Evolutionary conservation across 768 basidiomycete genomes (phyloP), one percentile per base, ranked within the genome.

Genomic region (Cantharellus cinnabarinus): DNA sequence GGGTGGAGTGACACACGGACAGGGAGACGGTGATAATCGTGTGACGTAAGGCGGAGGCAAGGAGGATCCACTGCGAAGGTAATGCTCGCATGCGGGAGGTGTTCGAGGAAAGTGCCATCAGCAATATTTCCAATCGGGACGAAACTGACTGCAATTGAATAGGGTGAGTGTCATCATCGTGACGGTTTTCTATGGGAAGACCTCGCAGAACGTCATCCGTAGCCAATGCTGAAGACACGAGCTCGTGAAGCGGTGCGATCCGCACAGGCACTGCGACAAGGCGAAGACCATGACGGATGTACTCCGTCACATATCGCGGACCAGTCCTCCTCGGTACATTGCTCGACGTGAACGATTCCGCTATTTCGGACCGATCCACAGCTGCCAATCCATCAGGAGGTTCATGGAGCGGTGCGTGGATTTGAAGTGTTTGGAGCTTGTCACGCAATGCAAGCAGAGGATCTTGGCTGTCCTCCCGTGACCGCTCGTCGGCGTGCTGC

Each of bases 61-160:
- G 37, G 35, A 62, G 20, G 3, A 48, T 50, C 62, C 62, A 62
- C 3, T 7, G 5, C 42, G 54, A 35, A 4, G 41, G 29, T n/a
- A 62, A 14, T 0, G 20, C 40, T 44, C 61, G 54, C 39, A 62
- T 57, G 14, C 15, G 38, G 7, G 29, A 10, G 10, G 62, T 62
- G 41, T 62, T 52, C 4, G 62, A 42, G 39, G 55, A 42, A 41
- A 62, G 38, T 4, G 62, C 61, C 20, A 38, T 39, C 15, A 62
- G 61, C 42, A 61, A 62, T n/a, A 62, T 20, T 3, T 51, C 35
- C 3, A 62, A 34, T 15, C 62, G 54, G n/a, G 62, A 57, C 34
- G 61, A 62, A 4, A 50, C 14, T 15, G 62, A 50, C 40, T 62
- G 62, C 5, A 62, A 39, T 50, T 62, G 62, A 3, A 62, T 62